phyloP scores from a whole-genome alignment of 352 stramenopile species.

The Phytophthora crassamura region DNA sequence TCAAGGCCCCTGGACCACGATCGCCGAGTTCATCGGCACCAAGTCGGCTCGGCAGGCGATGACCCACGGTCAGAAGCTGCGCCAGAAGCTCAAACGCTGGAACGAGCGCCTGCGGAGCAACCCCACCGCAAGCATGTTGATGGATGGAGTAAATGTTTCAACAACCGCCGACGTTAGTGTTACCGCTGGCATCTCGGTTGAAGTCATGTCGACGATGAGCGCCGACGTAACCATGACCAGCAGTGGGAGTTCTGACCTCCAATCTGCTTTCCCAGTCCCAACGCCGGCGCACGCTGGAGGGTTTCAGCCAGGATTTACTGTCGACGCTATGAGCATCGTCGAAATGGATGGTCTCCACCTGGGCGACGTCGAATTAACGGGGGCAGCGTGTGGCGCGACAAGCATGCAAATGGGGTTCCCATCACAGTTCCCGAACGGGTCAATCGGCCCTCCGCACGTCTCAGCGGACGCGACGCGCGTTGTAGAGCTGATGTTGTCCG shows the following conservation, averaged over 20 bases:
- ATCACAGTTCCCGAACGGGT: background rate
- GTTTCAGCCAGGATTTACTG: background rate
- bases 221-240: background rate
- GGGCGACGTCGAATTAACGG: background rate
- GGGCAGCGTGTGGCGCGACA: background rate
- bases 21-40: slow-evolving; percentile 55
- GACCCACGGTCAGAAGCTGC: slow-evolving; percentile 60
- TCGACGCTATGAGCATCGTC: slow-evolving; percentile 20
- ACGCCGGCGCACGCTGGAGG: background rate
- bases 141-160: slow-evolving; percentile 23
- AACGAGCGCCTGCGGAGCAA: slow-evolving; percentile 42
- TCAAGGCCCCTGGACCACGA: slow-evolving; percentile 52
- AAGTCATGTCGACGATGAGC: background rate
- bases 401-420: background rate
- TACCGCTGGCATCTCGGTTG: slow-evolving; percentile 18
- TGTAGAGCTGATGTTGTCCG: slow-evolving; percentile 30
- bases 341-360: slow-evolving; percentile 13
- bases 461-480: slow-evolving; percentile 15
- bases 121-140: slow-evolving; percentile 27
- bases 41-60: slow-evolving; percentile 56
- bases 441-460: background rate
- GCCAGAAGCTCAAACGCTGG: slow-evolving; percentile 59
- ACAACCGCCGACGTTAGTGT: slow-evolving; percentile 6
- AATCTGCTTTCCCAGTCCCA: background rate
- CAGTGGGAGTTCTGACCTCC: background rate